Evolutionary conservation across 805 yeast genomes (phyloP), one percentile per base, ranked within the genome.

Genomic region (Nakazawaea wyomingensis): DNA sequence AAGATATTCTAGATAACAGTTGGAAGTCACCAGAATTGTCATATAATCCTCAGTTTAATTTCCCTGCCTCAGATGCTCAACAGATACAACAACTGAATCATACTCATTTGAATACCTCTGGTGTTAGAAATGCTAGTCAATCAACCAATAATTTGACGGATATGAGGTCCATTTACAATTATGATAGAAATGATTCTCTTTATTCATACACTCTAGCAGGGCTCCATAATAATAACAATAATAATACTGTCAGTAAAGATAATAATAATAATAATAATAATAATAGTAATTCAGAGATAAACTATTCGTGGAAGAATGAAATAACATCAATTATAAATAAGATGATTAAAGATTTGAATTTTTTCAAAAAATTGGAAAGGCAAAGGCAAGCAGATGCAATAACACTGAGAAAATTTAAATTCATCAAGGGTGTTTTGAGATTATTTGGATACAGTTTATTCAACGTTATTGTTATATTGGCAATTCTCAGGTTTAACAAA

Each of bases 251-350:
- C 21, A 13, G 11, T 54, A 13, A 36, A 52, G 13, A 18, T 4
- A 35, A 30, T 41, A 7, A n/a, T 69, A 65, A 33, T n/a, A 33
- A 40, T 27, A 24, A 27, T 33, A 46, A 47, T 37, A 37, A 27
- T 8, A 14, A 53, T 5, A n/a, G n/a, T n/a, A n/a, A n/a, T n/a
- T n/a, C n/a, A n/a, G 80, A 74, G 32, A 69, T 75, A 47, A 61
- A 67, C 33, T 2, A 24, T 4, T 65, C 61, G 37, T 76, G 82
- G 82, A 80, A 74, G 53, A 66, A 65, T 26, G 80, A 75, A 43
- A 71, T 76, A 37, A 76, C 74, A 47, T 50, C 65, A 37, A 62
- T 76, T 6, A 59, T 76, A 41, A 65, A 62, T 46, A 66, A 68
- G 52, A 64, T 76, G 32, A 62, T 72, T 14, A 57, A 64, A 41